Percentiles rank a stretch among this genome's conserved stretches.
Evolutionary conservation across 129 eudicot genomes (phyloP).

Genomic region (Logfia minima): DNA sequence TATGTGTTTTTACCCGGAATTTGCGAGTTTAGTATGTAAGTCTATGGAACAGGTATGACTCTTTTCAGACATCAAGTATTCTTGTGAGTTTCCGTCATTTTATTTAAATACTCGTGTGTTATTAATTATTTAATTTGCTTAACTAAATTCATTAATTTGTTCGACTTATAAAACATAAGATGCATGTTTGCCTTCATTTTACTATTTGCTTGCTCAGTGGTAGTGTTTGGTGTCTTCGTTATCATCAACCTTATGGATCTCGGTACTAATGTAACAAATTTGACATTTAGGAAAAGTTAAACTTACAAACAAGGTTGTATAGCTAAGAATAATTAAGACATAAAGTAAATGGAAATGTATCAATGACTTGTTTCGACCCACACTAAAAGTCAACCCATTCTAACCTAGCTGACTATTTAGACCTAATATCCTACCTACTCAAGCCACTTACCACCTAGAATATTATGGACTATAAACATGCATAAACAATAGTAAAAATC

Average conservation of each 20-base stretch:
- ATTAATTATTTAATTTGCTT: too few relatives aligned
- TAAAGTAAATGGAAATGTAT: neutral
- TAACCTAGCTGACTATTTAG: neutral
- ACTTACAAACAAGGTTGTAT: neutral
- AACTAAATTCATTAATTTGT: neutral
- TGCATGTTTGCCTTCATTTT: neutral
- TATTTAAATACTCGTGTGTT: neutral
- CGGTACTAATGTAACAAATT: neutral
- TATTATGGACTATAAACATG: neutral
- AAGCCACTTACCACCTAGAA: neutral
- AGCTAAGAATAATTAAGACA: too few relatives aligned
- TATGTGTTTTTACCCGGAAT: slow-evolving; percentile 7
- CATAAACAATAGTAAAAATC: neutral
- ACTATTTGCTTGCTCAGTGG: neutral
- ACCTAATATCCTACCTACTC: neutral
- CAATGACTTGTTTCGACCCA: too few relatives aligned
- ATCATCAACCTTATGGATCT: neutral
- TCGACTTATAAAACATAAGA: neutral
- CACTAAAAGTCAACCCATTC: too few relatives aligned
- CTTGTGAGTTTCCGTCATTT: neutral
- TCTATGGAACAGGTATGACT: neutral
- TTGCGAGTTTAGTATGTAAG: neutral
- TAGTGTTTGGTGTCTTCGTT: neutral
- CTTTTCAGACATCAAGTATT: neutral
- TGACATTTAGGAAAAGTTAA: neutral